Evolutionary conservation across 805 yeast genomes (phyloP).

Genomic region (Saturnispora dispora): DNA sequence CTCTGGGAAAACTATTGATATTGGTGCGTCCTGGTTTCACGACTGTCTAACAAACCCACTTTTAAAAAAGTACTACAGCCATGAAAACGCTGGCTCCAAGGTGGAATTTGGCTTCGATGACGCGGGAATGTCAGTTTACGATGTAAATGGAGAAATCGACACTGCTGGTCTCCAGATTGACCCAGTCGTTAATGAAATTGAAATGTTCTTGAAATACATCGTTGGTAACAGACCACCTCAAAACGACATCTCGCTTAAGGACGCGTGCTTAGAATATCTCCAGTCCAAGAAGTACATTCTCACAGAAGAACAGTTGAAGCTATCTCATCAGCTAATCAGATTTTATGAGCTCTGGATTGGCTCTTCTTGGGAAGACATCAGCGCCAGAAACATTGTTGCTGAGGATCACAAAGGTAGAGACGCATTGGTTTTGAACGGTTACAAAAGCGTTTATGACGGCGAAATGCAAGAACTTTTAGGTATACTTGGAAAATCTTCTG

Average conservation of each 20-base stretch:
- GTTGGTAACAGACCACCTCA: conserved; percentile 22
- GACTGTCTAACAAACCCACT: conserved; percentile 61
- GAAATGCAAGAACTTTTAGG: conserved; percentile 23
- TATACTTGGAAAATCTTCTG: background rate
- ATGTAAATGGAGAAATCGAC: conserved; percentile 25
- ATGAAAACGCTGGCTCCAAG: conserved; percentile 14
- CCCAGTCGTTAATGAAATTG: conserved; percentile 27
- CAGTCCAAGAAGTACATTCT: conserved; percentile 36
- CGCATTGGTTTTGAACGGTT: conserved; percentile 54
- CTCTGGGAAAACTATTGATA: conserved; percentile 39
- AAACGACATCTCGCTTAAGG: conserved; percentile 47
- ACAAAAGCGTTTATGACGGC: conserved; percentile 29
- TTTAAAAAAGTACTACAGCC: conserved; percentile 36
- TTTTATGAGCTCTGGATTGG: conserved; percentile 72
- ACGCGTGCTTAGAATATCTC: conserved; percentile 41
- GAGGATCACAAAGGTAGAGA: conserved; percentile 60
- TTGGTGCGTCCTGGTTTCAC: conserved; percentile 92
- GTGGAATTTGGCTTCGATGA: conserved; percentile 27
- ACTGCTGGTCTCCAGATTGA: conserved; percentile 42
- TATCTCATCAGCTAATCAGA: conserved; percentile 45
- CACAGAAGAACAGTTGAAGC: conserved; percentile 40
- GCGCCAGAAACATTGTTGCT: conserved; percentile 40
- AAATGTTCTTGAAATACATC: conserved; percentile 16
- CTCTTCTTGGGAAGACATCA: conserved; percentile 50
- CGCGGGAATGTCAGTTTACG: conserved; percentile 17